Conservation (phyloP, 192 early-diverging fungal species). For the Coemansia sp. region DNA sequence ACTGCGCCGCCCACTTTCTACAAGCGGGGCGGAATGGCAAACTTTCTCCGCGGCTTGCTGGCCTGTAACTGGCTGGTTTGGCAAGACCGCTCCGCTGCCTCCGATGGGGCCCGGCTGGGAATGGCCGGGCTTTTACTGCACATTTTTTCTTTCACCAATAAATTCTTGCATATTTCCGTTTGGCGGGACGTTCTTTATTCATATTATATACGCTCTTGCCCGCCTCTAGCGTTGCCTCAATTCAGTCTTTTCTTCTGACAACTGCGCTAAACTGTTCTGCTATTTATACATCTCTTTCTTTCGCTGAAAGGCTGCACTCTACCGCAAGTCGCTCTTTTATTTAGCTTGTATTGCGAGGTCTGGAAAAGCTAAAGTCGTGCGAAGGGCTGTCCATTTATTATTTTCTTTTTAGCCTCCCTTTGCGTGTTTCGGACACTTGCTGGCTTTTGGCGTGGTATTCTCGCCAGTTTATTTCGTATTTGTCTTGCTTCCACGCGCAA, state of each 20-base stretch:
- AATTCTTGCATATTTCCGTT: not conserved
- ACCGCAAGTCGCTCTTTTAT: not conserved
- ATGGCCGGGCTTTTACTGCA: not conserved
- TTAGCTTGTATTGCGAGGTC: not conserved
- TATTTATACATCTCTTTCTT: not conserved
- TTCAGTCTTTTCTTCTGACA: not conserved
- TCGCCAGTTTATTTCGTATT: not conserved
- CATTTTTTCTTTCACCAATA: not conserved
- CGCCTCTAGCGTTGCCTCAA: not conserved
- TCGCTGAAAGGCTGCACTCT: too few relatives aligned
- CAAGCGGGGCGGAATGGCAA: not conserved
- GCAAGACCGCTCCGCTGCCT: not conserved
- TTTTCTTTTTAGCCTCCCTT: not conserved
- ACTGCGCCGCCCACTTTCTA: not conserved
- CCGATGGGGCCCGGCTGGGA: not conserved
- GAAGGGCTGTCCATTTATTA: not conserved
- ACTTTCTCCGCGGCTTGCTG: not conserved
- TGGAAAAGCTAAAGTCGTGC: not conserved
- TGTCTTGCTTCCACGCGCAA: conserved; percentile 13
- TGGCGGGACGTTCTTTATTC: not conserved
- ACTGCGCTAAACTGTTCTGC: not conserved
- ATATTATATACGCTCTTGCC: not conserved
- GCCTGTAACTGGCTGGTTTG: conserved; percentile 9
- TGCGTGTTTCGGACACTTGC: conserved; percentile 9
- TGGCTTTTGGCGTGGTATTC: conserved; percentile 4